phyloP scores from a whole-genome alignment of 345 rosid species.

The Lepidium aucheri region DNA sequence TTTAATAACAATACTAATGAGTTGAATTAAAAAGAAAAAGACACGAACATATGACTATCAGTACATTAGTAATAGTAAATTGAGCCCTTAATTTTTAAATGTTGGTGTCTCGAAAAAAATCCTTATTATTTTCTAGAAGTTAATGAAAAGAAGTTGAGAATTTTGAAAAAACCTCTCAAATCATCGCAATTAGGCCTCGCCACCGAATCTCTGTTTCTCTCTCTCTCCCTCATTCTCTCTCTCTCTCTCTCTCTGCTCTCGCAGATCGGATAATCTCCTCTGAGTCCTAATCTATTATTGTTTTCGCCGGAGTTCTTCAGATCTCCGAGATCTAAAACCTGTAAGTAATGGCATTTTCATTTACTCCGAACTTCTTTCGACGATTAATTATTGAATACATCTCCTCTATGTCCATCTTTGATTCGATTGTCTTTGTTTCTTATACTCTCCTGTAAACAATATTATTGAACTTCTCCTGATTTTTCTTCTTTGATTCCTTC shows the following conservation, averaged over 20 bases:
- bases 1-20: no score
- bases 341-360: neutral
- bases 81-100: no score
- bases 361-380: neutral
- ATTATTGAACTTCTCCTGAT: neutral
- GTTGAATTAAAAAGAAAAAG: no score
- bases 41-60: no score
- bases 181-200: neutral
- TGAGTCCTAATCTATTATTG: neutral
- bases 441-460: neutral
- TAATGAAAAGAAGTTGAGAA: no score
- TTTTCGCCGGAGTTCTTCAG: neutral
- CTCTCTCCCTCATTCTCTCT: no score
- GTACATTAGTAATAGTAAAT: no score
- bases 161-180: neutral
- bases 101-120: no score
- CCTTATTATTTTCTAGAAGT: no score
- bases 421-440: neutral
- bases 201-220: neutral
- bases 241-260: neutral
- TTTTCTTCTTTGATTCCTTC: neutral
- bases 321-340: neutral
- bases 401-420: neutral
- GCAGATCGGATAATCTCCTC: conserved; percentile 1
- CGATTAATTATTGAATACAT: neutral